Conservation (phyloP, 1,284 basidiomycete species). For the Entoloma clypeatum region DNA sequence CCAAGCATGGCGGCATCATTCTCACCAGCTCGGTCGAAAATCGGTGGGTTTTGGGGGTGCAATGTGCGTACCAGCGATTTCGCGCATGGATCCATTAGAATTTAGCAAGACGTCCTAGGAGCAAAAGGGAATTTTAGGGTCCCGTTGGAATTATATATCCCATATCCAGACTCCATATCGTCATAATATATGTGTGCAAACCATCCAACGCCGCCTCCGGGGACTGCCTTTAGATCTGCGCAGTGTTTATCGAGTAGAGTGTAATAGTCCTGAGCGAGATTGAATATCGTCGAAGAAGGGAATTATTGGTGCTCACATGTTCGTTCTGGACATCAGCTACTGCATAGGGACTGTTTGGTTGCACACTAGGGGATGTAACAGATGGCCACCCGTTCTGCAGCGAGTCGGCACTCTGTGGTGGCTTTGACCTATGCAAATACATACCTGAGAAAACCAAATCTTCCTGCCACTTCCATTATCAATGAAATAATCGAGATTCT, state of each 20-base stretch:
- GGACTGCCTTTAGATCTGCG: constrained; percentile 51
- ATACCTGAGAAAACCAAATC: constrained; percentile 65
- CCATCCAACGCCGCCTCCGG: constrained; percentile 70
- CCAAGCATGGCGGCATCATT: too few relatives aligned
- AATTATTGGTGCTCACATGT: constrained; percentile 23
- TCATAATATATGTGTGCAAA: constrained; percentile 77
- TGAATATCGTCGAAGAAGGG: constrained; percentile 3
- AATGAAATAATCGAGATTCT: constrained; percentile 65
- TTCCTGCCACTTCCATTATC: constrained; percentile 60
- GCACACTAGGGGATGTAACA: constrained; percentile 49
- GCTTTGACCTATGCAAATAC: neutral
- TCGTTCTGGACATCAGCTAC: constrained; percentile 58
- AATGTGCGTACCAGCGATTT: too few relatives aligned
- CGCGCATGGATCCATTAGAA: neutral
- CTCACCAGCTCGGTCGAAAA: too few relatives aligned
- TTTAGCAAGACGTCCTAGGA: constrained; percentile 43
- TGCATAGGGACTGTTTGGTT: constrained; percentile 55
- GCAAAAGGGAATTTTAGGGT: constrained; percentile 53
- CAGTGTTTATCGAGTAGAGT: constrained; percentile 65
- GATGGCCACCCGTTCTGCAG: constrained; percentile 73
- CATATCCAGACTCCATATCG: constrained; percentile 61
- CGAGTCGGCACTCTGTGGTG: neutral
- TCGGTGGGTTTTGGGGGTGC: too few relatives aligned
- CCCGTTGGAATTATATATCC: constrained; percentile 49
- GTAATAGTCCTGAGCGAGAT: constrained; percentile 49